These are phyloP conservation scores for Pythium vanterpoolii DNA, from an alignment of 352 stramenopile genomes.

Conservation along the genomic window DNA sequence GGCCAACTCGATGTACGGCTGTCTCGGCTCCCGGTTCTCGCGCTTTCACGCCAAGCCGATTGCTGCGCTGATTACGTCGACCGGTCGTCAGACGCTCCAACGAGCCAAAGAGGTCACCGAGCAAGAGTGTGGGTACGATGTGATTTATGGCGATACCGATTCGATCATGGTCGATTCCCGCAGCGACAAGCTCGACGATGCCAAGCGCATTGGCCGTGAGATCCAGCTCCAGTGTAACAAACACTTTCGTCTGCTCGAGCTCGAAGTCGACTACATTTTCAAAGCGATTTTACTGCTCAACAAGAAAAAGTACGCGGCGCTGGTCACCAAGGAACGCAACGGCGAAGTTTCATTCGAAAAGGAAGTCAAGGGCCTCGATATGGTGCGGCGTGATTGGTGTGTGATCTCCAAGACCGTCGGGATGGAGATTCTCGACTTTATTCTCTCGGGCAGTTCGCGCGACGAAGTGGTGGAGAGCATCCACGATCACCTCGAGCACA, in stretches of 20 bases:
- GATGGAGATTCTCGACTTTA: slow-evolving; percentile 95
- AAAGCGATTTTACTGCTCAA: slow-evolving; percentile 99
- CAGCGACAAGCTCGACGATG: slow-evolving; percentile 91
- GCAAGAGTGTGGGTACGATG: slow-evolving; percentile 96
- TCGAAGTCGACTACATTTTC: slow-evolving; percentile 99
- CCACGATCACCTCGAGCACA: slow-evolving; percentile 91
- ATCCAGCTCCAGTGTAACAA: slow-evolving; percentile 99
- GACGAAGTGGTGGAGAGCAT: slow-evolving; percentile 97
- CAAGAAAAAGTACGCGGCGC: slow-evolving; percentile 99
- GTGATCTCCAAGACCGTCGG: slow-evolving; percentile 97
- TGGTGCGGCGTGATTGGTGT: slow-evolving; percentile 98
- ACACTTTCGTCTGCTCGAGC: slow-evolving; percentile 98
- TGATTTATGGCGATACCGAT: slow-evolving; percentile 99
- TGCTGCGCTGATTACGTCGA: slow-evolving; percentile 98
- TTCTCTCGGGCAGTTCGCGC: slow-evolving; percentile 93
- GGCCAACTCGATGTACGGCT: slow-evolving; percentile 99
- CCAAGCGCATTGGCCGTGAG: slow-evolving; percentile 91
- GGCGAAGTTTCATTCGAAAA: slow-evolving; percentile 84
- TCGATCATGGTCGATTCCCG: slow-evolving; percentile 99
- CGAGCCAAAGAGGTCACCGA: slow-evolving; percentile 97
- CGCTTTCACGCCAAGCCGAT: slow-evolving; percentile 99
- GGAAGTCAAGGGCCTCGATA: slow-evolving; percentile 98
- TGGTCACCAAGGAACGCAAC: slow-evolving; percentile 91
- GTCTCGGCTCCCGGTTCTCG: slow-evolving; percentile 97
- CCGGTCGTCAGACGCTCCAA: slow-evolving; percentile 98